Evolutionary conservation across 306 rosid genomes (phyloP), one percentile per base, ranked within the genome.

Genomic region (Prunus mume): DNA sequence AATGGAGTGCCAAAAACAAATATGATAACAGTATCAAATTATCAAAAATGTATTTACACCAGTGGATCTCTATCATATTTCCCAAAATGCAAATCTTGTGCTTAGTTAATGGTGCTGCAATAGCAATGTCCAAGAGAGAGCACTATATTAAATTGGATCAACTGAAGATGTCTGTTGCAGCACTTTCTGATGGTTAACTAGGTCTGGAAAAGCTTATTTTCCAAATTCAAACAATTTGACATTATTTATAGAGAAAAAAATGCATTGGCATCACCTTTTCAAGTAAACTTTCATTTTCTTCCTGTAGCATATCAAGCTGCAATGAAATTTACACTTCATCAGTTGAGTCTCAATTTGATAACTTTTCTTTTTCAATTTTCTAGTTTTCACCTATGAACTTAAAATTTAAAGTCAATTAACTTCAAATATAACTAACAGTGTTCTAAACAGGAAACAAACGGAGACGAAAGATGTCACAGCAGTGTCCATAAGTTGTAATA

Each of bases 281-380:
- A 12, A 80, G 86, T 85, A 92, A 86, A 79, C 69, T 80, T 65
- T 90, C 97, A 63, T 92, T 95, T 86, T 95, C 99, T 79, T 92
- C 99, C 78, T 95, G 99, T 58, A 95, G 90, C 90, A 95, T 95
- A 76, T 95, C 99, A 79, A 95, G 92, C 99, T 95, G 97, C 99
- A 90, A 82, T 65, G 57, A 77, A 82, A 85, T 79, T 78, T 58
- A 82, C 78, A 76, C 76, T 62, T 69, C 38, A 73, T 80, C 56
- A 88, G 78, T 76, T 75, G 56, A 80, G 63, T 80, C 9, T 15
- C 9, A 20, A 17, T 22, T 71, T 3, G 1, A 3, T 71, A 64
- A 19, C 7, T 15, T 17, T 2, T 11, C 18, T 0, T 4, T 68
- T 6, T 51, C 27, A 32, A 30, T 5, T 30, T 15, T 17, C 3